Evolutionary conservation across 345 rosid species (phyloP).

Genomic region (Salix koriyanagi): DNA sequence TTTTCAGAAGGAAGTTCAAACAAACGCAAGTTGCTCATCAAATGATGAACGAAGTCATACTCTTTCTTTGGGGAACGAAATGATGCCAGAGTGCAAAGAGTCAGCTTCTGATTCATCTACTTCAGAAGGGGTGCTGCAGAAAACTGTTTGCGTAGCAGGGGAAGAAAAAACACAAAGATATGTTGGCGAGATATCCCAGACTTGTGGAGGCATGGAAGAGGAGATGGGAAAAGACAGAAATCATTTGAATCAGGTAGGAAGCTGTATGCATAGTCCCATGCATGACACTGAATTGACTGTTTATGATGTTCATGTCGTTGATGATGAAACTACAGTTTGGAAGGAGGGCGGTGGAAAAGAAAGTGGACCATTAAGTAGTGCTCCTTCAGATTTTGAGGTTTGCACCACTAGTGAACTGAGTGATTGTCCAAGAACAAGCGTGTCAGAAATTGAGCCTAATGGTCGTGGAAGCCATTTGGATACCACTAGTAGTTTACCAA

Average conservation of each 20-base stretch:
- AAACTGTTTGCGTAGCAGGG: neutral
- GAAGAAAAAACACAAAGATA: conserved; percentile 9
- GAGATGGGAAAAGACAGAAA: conserved; percentile 4
- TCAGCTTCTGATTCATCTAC: conserved; percentile 4
- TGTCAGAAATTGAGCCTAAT: neutral
- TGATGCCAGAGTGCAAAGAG: neutral
- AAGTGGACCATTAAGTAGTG: neutral
- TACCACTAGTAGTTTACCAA: neutral
- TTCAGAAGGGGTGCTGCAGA: conserved; percentile 2
- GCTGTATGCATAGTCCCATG: neutral
- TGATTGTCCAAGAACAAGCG: conserved; percentile 15
- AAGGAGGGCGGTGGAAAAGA: conserved; percentile 11
- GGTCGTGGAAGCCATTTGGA: neutral
- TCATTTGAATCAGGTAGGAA: neutral
- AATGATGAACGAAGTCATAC: conserved; percentile 4
- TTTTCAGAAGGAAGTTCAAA: conserved; percentile 9
- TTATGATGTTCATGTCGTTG: conserved; percentile 28
- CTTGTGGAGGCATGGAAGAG: neutral
- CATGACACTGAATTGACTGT: conserved; percentile 47
- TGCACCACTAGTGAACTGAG: conserved; percentile 13
- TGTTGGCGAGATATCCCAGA: conserved; percentile 11
- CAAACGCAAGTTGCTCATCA: conserved; percentile 10
- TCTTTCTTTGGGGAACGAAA: neutral
- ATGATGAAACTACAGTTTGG: conserved; percentile 6
- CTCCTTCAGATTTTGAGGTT: conserved; percentile 14